Evolutionary conservation across 805 yeast species (phyloP).

Genomic region (Wickerhamomyces sydowiorum): DNA sequence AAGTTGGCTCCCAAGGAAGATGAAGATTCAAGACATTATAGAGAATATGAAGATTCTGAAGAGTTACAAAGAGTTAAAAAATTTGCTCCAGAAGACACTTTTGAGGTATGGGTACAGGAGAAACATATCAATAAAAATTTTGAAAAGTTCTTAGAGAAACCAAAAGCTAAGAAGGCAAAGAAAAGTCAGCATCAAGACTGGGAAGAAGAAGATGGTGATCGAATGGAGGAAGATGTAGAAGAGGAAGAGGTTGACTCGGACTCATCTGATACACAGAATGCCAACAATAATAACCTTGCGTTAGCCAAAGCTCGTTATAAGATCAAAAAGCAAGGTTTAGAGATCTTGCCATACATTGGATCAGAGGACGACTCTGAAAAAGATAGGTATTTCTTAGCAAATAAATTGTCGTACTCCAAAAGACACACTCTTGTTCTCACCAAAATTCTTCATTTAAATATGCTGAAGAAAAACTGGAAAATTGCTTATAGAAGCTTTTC

Average conservation of each 20-base stretch:
- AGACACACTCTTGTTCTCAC: slow-evolving; percentile 8
- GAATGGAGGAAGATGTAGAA: slow-evolving; percentile 13
- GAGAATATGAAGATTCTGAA: slow-evolving; percentile 2
- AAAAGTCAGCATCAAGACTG: neutral
- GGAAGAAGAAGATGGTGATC: neutral
- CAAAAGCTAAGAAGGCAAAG: neutral
- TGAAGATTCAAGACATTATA: too few relatives aligned
- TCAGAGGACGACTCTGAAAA: neutral
- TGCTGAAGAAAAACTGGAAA: slow-evolving; percentile 47
- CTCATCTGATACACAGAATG: neutral
- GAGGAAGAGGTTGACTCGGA: slow-evolving; percentile 1
- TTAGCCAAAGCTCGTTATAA: neutral
- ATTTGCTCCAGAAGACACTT: slow-evolving; percentile 15
- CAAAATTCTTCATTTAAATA: slow-evolving; percentile 36
- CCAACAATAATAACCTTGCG: neutral
- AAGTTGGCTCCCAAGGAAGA: too few relatives aligned
- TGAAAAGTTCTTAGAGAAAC: neutral
- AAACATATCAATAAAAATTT: slow-evolving; percentile 8
- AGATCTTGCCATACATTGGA: slow-evolving; percentile 7
- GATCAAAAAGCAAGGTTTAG: slow-evolving; percentile 7
- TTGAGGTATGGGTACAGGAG: slow-evolving; percentile 19
- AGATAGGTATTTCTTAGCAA: neutral
- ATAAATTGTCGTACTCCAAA: slow-evolving; percentile 1
- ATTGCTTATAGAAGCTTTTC: slow-evolving; percentile 48
- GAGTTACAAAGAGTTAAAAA: neutral